Evolutionary conservation across 176 grass and related monocot species (phyloP), one percentile per base, ranked within the genome.

Genomic region (Saccharum spontaneum): DNA sequence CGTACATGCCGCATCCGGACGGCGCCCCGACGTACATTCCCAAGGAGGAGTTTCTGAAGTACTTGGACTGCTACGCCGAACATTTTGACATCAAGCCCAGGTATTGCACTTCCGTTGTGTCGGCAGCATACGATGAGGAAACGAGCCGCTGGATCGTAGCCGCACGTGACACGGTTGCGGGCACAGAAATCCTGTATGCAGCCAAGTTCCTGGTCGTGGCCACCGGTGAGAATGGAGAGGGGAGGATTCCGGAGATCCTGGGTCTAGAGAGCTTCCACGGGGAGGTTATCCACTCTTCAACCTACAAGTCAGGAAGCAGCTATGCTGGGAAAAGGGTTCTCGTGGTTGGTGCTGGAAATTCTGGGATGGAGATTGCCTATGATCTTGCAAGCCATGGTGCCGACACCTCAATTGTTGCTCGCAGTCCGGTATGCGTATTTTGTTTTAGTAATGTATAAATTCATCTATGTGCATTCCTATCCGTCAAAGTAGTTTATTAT

Each of bases 11-110:
- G 0, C 81, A 73, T 39, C 90, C 82, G 0, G 4, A 6, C 0
- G 24, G 16, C 7, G 3, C 73, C 0, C 86, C 90, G 1, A 86
- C 82, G 8, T 91, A 72, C 28, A 17, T 88, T 4, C 82, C 82
- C 0, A 88, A 50, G 26, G 33, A 67, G 4, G 7, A 54, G 14
- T 92, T 88, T 7, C 17, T 92, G 9, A 33, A 6, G 17, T 86
- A 88, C 36, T 1, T 92, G 2, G 69, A 85, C 20, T 7, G 30
- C 1, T 92, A 92, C 6, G 12, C 17, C 2, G 10, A 22, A 0
- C 26, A 1, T 26, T 92, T 88, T 39, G 12, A 11, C 0, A 41
- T 91, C 6, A 43, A 3, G 1, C 82, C 86, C 0, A 28, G 44
- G 49, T 85, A 77, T 45, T 26, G 20, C 39, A 91, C 57, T 0